Conservation (phyloP, 1,284 basidiomycete genomes). For the Pascua guehoae region DNA sequence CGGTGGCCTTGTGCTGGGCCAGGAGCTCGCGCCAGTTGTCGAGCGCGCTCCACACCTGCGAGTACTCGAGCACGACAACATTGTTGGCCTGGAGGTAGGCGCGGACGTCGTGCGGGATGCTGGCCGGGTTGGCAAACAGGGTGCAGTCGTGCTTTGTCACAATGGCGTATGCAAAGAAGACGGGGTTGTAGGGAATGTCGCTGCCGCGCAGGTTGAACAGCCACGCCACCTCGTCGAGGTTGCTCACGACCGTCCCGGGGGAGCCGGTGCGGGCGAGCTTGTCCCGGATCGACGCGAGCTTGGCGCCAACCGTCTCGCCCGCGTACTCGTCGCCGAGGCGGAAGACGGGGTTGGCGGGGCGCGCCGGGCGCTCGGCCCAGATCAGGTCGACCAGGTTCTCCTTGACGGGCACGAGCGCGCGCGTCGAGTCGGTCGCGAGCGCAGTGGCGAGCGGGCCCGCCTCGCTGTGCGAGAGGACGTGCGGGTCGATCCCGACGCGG, state of each 20-base stretch:
- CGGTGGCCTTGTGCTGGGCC: constrained; percentile 10
- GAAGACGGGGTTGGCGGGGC: constrained; percentile 68
- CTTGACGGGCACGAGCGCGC: constrained; percentile 61
- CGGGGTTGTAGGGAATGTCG: constrained; percentile 92
- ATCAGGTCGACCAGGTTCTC: constrained; percentile 78
- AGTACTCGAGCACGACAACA: constrained; percentile 70
- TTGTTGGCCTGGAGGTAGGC: constrained; percentile 58
- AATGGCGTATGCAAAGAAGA: constrained; percentile 91
- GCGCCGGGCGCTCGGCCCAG: constrained; percentile 66
- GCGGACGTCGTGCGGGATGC: constrained; percentile 60
- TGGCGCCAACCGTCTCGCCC: constrained; percentile 65
- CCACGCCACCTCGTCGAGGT: constrained; percentile 90
- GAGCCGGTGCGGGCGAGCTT: constrained; percentile 64
- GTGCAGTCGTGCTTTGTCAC: constrained; percentile 64
- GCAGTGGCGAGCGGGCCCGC: constrained; percentile 49
- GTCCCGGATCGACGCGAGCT: constrained; percentile 64
- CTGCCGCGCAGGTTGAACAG: constrained; percentile 88
- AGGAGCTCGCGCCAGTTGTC: constrained; percentile 24
- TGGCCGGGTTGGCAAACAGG: constrained; percentile 69
- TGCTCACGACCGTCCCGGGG: constrained; percentile 67
- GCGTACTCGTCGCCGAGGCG: constrained; percentile 61
- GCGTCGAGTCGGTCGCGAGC: constrained; percentile 41
- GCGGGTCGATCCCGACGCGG: constrained; percentile 77
- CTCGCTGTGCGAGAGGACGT: constrained; percentile 61
- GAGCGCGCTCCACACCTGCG: constrained; percentile 56